Evolutionary conservation across 192 early-diverging fungal genomes (phyloP), one percentile per base, ranked within the genome.

Genomic region (Chytriomyces sp.): DNA sequence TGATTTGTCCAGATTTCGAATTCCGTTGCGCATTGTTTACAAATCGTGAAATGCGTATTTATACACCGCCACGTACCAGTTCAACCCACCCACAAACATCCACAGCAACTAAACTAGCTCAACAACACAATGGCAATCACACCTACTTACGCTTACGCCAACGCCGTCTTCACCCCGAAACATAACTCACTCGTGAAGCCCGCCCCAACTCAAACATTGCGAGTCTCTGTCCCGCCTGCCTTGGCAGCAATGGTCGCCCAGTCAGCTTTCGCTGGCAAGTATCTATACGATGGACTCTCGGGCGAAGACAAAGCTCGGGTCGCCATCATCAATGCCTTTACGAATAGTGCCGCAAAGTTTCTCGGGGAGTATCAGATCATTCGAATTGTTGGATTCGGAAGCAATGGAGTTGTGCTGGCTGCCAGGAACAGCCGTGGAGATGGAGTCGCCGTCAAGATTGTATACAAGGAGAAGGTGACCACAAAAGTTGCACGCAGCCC

Each of bases 341-440:
- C 35, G 10, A 20, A 62, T 0, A 45, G 45, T 23, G 26, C 73
- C 24, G 7, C 16, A 7, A 48, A 75, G 63, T 65, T 75, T 8
- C 48, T 65, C 2, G 47, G 1, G 3, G 10, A 18, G 3, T 77
- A 77, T 49, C 50, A 61, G 26, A 26, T 77, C 45, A 6, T 13
- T 10, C 50, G 59, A 5, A 67, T 79, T 60, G n/a, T 79, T 20
- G 78, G 78, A 18, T 79, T 67, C 24, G 78, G 78, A 16, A 10
- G 24, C 7, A 79, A 79, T 50, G 78, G 78, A 10, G 28, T 72
- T 72, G 69, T 50, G 2, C 11, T 45, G 16, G 24, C 13, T 45
- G 63, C 63, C 16, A 13, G 26, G 24, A 13, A 64, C 63, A 20
- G 11, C 63, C 63, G 11, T 11, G 24, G 53, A 18, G 13, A 26